Evolutionary conservation across 306 rosid genomes (phyloP).

Genomic region (Rosa persica): DNA sequence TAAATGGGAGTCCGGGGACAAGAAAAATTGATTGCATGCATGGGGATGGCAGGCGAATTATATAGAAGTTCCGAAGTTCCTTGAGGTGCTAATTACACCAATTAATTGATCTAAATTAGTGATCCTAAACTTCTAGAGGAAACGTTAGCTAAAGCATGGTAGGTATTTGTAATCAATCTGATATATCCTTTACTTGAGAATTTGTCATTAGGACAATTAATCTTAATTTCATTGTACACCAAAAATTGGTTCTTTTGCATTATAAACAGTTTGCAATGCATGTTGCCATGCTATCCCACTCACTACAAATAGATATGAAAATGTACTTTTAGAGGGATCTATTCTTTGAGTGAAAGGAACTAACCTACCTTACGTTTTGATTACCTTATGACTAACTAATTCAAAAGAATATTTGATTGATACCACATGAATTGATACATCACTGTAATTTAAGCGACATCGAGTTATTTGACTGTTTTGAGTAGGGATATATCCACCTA

Average conservation of each 20-base stretch:
- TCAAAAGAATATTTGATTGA: too few relatives aligned
- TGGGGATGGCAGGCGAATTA: neutral
- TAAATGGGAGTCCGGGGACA: constrained; percentile 38
- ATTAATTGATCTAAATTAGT: neutral
- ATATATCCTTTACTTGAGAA: neutral
- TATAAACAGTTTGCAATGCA: neutral
- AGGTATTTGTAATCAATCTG: neutral
- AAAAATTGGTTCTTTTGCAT: neutral
- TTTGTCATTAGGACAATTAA: neutral
- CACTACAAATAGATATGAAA: neutral
- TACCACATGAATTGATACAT: too few relatives aligned
- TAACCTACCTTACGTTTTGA: too few relatives aligned
- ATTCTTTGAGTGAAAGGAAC: neutral
- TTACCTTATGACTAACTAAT: too few relatives aligned
- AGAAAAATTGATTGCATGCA: constrained; percentile 17
- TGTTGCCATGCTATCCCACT: neutral
- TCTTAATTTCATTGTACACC: neutral
- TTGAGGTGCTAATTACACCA: neutral
- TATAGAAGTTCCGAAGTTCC: constrained; percentile 6
- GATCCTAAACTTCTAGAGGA: neutral
- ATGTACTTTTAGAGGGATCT: neutral
- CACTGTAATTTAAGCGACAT: neutral
- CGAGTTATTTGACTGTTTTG: too few relatives aligned
- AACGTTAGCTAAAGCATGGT: neutral
- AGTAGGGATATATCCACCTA: too few relatives aligned